Base-by-base conservation (phyloP, 371 early-diverging fungal genomes). In the Enteropsectra breve region DNA sequence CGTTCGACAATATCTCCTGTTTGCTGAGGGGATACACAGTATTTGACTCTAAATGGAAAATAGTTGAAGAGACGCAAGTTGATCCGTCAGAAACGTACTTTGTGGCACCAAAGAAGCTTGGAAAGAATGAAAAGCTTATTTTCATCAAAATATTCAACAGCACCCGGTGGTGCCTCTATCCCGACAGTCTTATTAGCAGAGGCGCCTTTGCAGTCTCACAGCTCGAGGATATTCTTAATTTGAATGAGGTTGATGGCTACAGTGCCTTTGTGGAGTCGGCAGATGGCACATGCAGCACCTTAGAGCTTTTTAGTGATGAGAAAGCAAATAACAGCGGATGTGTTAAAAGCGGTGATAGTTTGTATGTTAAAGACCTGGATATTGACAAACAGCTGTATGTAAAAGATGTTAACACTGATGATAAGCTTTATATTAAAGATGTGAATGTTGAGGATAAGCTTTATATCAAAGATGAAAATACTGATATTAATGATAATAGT, bases 81-180 rank as follows among this genome's bases (percentile, higher is more conserved):
- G 29, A 5, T 24, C 32, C 4, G 5, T 5, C 15, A 26, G 28
- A 59, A 28, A 43, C 21, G 3, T 54, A 26, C 28, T 34, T 61
- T 21, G 34, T 52, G 8, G 4, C 33, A 26, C 8, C 6, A 11
- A 21, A 13, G 48, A n/a, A n/a, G n/a, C n/a, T n/a, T n/a, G 5
- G 54, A 5, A 33, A 33, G 3, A 2, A 6, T 5, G 62, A 34
- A 6, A 53, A 18, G 30, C 26, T 64, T 3, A 24, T 64, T 5
- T 57, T 64, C 48, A 21, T 64, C 8, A 64, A 64, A 28, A 48
- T 47, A 18, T 64, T 55, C 33, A 5, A 54, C 8, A 57, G 54
- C 8, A 58, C 8, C 6, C 6, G 3, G 29, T 59, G 58, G 21
- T 52, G 32, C 58, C 26, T 26, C 11, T 58, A 33, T 18, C 65